These are phyloP conservation scores for Tetrahymena malaccensis DNA, from an alignment of 73 alveolate species.

Conservation along the genomic window DNA sequence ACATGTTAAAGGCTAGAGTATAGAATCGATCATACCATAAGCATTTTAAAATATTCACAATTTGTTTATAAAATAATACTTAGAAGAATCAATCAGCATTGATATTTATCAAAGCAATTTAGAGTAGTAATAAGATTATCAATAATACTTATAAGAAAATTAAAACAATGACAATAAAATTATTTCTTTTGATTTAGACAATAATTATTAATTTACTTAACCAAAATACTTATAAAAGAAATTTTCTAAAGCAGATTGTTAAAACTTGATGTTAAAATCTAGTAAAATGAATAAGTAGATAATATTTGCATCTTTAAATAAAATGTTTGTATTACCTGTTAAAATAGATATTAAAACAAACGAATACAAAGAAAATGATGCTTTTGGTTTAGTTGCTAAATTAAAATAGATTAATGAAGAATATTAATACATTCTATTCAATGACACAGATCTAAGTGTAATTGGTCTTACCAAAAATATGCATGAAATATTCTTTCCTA, in stretches of 20 bases:
- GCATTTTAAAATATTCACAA: not conserved
- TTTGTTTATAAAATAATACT: too few species aligned
- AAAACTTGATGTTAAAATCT: too few species aligned
- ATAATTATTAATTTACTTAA: too few species aligned
- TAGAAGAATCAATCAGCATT: not conserved
- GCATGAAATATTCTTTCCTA: not conserved
- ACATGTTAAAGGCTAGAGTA: not conserved
- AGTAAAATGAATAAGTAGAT: not conserved
- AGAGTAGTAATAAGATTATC: too few species aligned
- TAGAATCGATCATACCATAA: not conserved
- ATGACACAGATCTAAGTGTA: not conserved
- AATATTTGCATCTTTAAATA: not conserved
- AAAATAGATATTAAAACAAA: too few species aligned
- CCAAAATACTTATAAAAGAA: too few species aligned
- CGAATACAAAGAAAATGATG: not conserved
- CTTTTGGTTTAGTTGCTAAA: not conserved
- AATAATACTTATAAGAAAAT: too few species aligned
- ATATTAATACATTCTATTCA: not conserved
- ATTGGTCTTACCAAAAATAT: not conserved
- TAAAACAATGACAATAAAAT: too few species aligned
- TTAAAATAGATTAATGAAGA: too few species aligned
- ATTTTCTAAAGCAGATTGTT: too few species aligned
- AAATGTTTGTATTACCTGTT: not conserved
- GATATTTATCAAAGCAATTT: too few species aligned
- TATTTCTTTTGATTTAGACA: too few species aligned